Evolutionary conservation across 2,329 filamentous ascomycete species (phyloP), one percentile per base, ranked within the genome.

Genomic region (Thelonectria discophora): DNA sequence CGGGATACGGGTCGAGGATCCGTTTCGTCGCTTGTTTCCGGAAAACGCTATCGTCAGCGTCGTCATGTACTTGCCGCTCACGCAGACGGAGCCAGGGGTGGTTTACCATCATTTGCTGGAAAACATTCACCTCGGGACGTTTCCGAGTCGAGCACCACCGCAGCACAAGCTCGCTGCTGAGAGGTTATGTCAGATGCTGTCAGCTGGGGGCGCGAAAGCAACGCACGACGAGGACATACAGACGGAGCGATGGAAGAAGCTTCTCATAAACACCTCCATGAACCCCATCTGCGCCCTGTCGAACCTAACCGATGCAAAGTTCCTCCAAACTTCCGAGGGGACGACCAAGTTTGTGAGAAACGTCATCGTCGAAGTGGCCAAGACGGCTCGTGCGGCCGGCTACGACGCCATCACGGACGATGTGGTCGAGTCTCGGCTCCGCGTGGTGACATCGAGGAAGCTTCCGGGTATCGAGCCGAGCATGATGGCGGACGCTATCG

Each of bases 1-100:
- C 30, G 54, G 46, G 6, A 50, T 57, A 3, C 34, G 54, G 2
- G 43, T 57, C 15, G 54, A 57, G 17, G 12, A 50, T 21, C 47
- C 40, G 13, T 57, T 42, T 18, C 54, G 42, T 9, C 17, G 18
- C 6, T 34, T 17, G n/a, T 57, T 57, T n/a, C 39, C 54, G 4
- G 48, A 34, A n/a, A 57, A 49, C 37, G 46, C 54, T 11, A 57
- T 57, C 27, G n/a, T 57, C 21, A 57, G 54, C 17, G 46, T 42
- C 9, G 54, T 57, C 12, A 17, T 57, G n/a, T 49, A 57, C 12
- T 34, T 27, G 8, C 34, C 54, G 5, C 30, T 57, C 12, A 50
- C 37, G 13, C 54, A 57, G 32, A 43, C 46, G 18, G 46, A 21
- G 17, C 54, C 46, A 1, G 37, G 37, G n/a, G 24, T 42, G 11